Evolutionary conservation across 441 rosid genomes (phyloP).

Genomic region (Erodium chrysanthum): DNA sequence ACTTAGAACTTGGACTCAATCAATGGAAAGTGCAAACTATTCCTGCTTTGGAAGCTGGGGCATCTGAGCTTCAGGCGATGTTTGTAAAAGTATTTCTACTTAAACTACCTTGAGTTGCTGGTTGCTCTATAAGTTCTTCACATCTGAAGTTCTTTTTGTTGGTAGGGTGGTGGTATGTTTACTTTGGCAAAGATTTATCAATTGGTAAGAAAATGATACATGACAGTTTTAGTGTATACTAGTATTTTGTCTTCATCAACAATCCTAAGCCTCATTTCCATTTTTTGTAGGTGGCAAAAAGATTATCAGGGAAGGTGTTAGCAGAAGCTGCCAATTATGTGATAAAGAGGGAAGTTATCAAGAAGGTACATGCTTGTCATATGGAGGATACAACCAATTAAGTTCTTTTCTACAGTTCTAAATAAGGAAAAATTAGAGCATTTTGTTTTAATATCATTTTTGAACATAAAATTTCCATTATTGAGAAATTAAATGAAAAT

Average conservation of each 20-base stretch:
- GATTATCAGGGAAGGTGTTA: conserved; percentile 56
- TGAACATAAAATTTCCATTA: not conserved
- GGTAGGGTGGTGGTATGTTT: conserved; percentile 64
- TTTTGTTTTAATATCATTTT: not conserved
- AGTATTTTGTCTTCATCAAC: conserved; percentile 1
- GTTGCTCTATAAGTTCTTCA: conserved; percentile 11
- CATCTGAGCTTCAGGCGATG: conserved; percentile 46
- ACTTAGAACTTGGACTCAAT: conserved; percentile 60
- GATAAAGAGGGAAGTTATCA: conserved; percentile 60
- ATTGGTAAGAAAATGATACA: conserved; percentile 39
- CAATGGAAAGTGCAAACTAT: conserved; percentile 55
- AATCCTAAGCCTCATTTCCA: conserved; percentile 19
- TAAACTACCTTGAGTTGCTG: not conserved
- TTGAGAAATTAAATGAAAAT: not conserved
- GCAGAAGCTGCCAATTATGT: conserved; percentile 77
- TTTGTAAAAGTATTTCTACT: conserved; percentile 52
- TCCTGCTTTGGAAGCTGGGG: conserved; percentile 49
- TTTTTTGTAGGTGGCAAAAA: conserved; percentile 45
- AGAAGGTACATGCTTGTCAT: conserved; percentile 36
- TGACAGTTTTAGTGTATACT: conserved; percentile 6
- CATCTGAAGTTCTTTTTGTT: conserved; percentile 5
- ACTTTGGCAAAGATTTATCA: conserved; percentile 67
- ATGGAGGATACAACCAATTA: not conserved
- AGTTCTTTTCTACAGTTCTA: not conserved
- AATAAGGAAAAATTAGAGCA: not conserved